Evolutionary conservation across 306 rosid genomes (phyloP).

Genomic region (Pueraria montana): DNA sequence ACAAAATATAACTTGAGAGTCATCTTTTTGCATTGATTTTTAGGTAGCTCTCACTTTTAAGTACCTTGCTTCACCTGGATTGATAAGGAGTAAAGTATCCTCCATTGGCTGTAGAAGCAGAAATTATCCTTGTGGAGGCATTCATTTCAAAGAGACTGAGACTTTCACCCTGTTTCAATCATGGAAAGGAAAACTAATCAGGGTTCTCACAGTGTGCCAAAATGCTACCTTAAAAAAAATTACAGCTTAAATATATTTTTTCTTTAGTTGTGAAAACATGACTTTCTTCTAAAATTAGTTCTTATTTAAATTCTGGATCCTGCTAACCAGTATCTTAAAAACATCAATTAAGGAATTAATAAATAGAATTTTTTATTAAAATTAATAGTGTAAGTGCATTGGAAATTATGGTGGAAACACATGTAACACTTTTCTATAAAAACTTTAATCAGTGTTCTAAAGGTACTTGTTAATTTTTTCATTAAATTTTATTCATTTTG

Average conservation of each 20-base stretch:
- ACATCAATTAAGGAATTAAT: background rate
- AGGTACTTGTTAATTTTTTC: background rate
- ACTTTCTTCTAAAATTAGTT: background rate
- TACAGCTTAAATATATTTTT: background rate
- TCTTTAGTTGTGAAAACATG: background rate
- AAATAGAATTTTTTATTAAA: background rate
- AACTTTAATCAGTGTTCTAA: background rate
- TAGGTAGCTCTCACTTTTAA: conserved; percentile 53
- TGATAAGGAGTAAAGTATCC: conserved; percentile 92
- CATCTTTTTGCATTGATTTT: conserved; percentile 32
- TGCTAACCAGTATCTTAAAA: background rate
- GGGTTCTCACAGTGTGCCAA: conserved; percentile 18
- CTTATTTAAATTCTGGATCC: background rate
- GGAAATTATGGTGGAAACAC: too few relatives aligned
- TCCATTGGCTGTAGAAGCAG: conserved; percentile 74
- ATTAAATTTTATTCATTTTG: background rate
- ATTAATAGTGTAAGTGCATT: background rate
- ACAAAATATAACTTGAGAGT: conserved; percentile 34
- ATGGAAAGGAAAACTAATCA: conserved; percentile 39
- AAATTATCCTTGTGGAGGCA: conserved; percentile 67
- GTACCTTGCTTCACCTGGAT: conserved; percentile 99
- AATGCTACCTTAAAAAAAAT: conserved; percentile 16
- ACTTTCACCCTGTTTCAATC: conserved; percentile 78
- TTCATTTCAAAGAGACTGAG: conserved; percentile 72
- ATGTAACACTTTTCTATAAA: background rate